Conservation (phyloP, 2,329 filamentous ascomycete species). For the Sclerotinia nivalis region DNA sequence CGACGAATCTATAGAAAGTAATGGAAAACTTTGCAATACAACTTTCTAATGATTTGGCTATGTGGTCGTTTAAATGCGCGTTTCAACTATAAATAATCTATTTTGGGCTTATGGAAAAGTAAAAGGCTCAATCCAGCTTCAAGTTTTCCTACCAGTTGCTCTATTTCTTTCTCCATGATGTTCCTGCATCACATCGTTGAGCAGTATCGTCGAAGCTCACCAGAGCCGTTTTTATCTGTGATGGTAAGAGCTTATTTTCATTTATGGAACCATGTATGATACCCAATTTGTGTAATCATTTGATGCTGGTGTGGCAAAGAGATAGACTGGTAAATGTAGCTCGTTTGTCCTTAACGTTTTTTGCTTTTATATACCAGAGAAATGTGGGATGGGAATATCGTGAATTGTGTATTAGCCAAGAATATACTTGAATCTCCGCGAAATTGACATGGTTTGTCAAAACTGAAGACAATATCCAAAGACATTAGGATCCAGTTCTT, state of each 20-base stretch:
- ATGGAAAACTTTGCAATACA: not conserved
- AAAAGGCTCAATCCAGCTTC: conserved; percentile 10
- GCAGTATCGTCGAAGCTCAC: conserved; percentile 44
- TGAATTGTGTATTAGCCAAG: conserved; percentile 30
- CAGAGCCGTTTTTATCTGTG: conserved; percentile 37
- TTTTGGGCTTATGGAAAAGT: not conserved
- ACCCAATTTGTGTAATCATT: conserved; percentile 42
- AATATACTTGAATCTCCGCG: conserved; percentile 32
- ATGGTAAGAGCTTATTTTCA: conserved; percentile 44
- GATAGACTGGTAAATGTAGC: conserved; percentile 39
- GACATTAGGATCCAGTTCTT: conserved; percentile 28
- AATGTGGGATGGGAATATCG: conserved; percentile 37
- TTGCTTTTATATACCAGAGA: conserved; percentile 41
- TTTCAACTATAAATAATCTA: not conserved
- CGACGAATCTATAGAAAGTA: not conserved
- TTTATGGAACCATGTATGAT: conserved; percentile 45
- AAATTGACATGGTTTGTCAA: conserved; percentile 27
- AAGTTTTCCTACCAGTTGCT: conserved; percentile 12
- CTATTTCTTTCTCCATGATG: conserved; percentile 18
- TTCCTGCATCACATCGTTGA: conserved; percentile 18
- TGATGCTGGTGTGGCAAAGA: conserved; percentile 37
- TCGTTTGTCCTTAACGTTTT: conserved; percentile 37
- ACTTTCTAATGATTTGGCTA: not conserved
- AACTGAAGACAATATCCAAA: conserved; percentile 27
- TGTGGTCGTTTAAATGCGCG: not conserved